phyloP scores from a whole-genome alignment of 2,329 filamentous ascomycete genomes.

The Verticillium isaacii region DNA sequence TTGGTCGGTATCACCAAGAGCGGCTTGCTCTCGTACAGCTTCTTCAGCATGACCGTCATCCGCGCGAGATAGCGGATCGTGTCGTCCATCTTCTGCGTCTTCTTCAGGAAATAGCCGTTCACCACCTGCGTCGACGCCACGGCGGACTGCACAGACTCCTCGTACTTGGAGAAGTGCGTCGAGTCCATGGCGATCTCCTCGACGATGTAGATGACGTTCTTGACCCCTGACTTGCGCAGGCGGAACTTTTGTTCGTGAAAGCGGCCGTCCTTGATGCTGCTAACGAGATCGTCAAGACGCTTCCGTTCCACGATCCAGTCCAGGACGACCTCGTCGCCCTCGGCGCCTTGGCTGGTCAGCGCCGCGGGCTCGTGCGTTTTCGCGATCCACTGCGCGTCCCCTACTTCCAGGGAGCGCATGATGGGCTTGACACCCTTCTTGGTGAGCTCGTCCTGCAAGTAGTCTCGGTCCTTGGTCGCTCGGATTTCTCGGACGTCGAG shows the following conservation, averaged over 20 bases:
- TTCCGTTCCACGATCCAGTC: constrained; percentile 82
- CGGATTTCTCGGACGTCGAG: constrained; percentile 73
- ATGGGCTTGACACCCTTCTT: constrained; percentile 62
- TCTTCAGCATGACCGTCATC: constrained; percentile 65
- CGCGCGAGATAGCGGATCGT: constrained; percentile 70
- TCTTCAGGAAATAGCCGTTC: constrained; percentile 74
- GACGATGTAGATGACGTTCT: constrained; percentile 73
- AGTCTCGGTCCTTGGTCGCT: constrained; percentile 68
- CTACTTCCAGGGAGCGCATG: constrained; percentile 65
- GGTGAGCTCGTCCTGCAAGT: constrained; percentile 67
- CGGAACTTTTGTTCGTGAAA: constrained; percentile 85
- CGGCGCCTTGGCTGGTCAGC: constrained; percentile 50
- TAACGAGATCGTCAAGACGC: constrained; percentile 72
- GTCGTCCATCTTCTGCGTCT: constrained; percentile 70
- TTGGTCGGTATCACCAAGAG: constrained; percentile 62
- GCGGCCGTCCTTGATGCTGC: constrained; percentile 75
- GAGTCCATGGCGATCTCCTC: constrained; percentile 65
- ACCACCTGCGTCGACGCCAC: constrained; percentile 75
- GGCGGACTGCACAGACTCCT: constrained; percentile 65
- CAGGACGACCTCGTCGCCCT: constrained; percentile 67
- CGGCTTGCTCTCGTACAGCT: constrained; percentile 54
- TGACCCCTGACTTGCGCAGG: constrained; percentile 65
- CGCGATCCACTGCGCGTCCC: constrained; percentile 76
- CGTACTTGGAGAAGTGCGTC: constrained; percentile 49
- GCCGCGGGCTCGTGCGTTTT: constrained; percentile 58